Evolutionary conservation across 2,329 filamentous ascomycete genomes (phyloP).

Genomic region (Trichoderma sp.): DNA sequence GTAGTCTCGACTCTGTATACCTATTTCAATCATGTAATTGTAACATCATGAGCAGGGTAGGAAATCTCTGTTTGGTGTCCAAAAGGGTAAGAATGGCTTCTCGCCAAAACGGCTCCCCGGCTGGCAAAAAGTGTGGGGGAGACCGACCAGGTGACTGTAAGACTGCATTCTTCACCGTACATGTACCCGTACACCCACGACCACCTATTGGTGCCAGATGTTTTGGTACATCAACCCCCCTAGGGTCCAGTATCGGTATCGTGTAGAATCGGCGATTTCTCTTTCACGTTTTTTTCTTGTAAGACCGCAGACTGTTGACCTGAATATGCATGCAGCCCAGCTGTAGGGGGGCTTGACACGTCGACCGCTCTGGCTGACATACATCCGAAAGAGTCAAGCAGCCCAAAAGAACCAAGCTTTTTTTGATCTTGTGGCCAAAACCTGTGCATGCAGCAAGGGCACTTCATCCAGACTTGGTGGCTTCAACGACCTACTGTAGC

Average conservation of each 20-base stretch:
- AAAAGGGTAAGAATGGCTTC: background rate
- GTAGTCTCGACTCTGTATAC: background rate
- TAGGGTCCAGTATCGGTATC: background rate
- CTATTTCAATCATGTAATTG: background rate
- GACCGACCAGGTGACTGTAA: background rate
- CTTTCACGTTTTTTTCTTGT: background rate
- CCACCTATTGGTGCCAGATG: background rate
- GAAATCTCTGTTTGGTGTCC: background rate
- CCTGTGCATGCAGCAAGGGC: background rate
- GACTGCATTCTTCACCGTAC: constrained; percentile 1
- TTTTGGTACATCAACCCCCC: background rate
- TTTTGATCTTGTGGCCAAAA: constrained; percentile 6
- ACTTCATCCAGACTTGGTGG: background rate
- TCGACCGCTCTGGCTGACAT: constrained; percentile 8
- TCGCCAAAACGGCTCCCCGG: background rate
- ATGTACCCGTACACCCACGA: background rate
- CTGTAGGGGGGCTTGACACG: constrained; percentile 7
- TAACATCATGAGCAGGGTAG: background rate
- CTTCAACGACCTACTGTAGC: background rate
- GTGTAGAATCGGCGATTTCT: background rate
- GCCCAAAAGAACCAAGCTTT: background rate
- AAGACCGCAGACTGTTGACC: background rate
- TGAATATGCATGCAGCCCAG: background rate
- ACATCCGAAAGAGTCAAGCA: background rate
- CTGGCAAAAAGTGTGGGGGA: background rate